Evolutionary conservation across 192 early-diverging fungal species (phyloP).

Genomic region (Coemansia sp.): DNA sequence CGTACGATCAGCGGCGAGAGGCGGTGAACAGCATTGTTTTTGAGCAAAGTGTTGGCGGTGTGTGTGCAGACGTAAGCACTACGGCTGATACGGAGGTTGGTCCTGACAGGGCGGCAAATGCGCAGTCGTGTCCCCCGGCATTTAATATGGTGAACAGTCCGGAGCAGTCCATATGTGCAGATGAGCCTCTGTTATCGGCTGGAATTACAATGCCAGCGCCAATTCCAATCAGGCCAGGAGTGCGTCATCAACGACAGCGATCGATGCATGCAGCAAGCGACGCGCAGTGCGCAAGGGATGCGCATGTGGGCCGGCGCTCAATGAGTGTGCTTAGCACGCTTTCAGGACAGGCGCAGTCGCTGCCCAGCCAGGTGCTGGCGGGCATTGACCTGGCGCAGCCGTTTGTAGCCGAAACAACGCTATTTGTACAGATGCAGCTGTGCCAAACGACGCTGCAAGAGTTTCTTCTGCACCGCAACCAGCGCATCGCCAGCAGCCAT

Average conservation of each 20-base stretch:
- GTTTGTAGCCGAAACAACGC: conserved; percentile 43
- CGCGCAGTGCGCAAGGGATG: background rate
- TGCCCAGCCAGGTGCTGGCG: conserved; percentile 26
- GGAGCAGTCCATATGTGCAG: background rate
- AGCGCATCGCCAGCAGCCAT: conserved; percentile 52
- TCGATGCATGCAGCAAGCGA: conserved; percentile 9
- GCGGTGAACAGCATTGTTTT: conserved; percentile 23
- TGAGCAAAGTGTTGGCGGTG: conserved; percentile 16
- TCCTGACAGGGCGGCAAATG: background rate
- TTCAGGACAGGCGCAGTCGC: conserved; percentile 23
- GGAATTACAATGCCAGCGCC: background rate
- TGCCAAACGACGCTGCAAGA: conserved; percentile 74
- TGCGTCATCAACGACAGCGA: conserved; percentile 21
- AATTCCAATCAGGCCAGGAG: conserved; percentile 1
- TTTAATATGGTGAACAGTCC: background rate
- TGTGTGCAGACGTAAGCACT: background rate
- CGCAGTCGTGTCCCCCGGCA: conserved; percentile 6
- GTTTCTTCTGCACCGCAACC: conserved; percentile 62
- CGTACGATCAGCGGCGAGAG: conserved; percentile 5
- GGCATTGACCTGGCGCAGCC: conserved; percentile 15
- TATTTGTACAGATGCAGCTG: conserved; percentile 93
- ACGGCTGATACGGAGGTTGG: background rate
- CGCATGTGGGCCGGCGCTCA: background rate
- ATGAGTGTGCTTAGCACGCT: conserved; percentile 8
- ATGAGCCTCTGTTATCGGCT: background rate